Conservation (phyloP, 768 basidiomycete genomes). For the Termitomyces sp. region DNA sequence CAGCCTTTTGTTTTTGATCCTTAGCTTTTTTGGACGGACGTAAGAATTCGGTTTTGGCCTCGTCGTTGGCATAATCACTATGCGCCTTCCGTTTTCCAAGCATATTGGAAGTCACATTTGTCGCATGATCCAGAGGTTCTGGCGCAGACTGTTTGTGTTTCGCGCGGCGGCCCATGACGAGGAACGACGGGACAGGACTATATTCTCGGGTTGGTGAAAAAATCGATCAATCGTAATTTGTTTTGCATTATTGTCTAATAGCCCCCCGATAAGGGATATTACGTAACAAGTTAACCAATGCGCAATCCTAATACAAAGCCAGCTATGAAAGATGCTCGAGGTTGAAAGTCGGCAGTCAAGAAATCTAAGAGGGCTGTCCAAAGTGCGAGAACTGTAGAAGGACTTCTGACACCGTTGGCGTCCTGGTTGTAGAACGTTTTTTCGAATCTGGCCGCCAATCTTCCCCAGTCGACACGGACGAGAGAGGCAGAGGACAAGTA, state of each 20-base stretch:
- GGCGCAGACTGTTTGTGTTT: slow-evolving; percentile 82
- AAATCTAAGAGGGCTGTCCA: slow-evolving; percentile 74
- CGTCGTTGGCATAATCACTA: slow-evolving; percentile 25
- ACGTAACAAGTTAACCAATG: slow-evolving; percentile 48
- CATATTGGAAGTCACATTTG: slow-evolving; percentile 43
- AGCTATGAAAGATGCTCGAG: slow-evolving; percentile 80
- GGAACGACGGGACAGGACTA: not conserved
- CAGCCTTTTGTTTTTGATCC: slow-evolving; percentile 24
- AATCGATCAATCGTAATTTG: slow-evolving; percentile 17
- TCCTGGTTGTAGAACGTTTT: slow-evolving; percentile 64
- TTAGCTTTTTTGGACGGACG: slow-evolving; percentile 44
- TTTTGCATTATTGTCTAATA: slow-evolving; percentile 14
- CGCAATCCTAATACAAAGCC: slow-evolving; percentile 80
- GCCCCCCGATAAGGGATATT: too few species aligned
- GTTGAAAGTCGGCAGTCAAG: slow-evolving; percentile 89
- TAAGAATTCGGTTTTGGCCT: slow-evolving; percentile 17
- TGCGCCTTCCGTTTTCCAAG: slow-evolving; percentile 72
- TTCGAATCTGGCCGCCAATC: slow-evolving; percentile 62
- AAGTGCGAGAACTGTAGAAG: slow-evolving; percentile 60
- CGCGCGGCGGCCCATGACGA: slow-evolving; percentile 73
- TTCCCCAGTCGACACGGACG: slow-evolving; percentile 78
- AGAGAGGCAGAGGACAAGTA: slow-evolving; percentile 73
- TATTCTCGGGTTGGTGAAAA: slow-evolving; percentile 11
- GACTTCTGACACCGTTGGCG: slow-evolving; percentile 40
- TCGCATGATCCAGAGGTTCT: slow-evolving; percentile 42